These are phyloP conservation scores for Stagonosporopsis cucurbitacearum DNA, from an alignment of 2,329 filamentous ascomycete species.

Conservation along the genomic window DNA sequence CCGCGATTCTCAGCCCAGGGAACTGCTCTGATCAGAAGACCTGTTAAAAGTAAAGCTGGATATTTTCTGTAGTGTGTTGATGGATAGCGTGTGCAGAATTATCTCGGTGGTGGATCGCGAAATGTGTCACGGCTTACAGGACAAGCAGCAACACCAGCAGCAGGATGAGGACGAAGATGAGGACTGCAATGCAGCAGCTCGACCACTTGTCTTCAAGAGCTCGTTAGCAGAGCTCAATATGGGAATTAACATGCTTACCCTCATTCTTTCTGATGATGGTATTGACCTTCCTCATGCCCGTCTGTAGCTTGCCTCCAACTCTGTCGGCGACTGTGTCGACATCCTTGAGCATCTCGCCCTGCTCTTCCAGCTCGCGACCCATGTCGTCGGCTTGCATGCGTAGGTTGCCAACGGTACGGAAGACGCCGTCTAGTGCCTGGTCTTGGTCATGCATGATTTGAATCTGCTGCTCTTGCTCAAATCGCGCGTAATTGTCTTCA, in stretches of 20 bases:
- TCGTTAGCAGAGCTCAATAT: constrained; percentile 38
- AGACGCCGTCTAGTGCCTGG: constrained; percentile 88
- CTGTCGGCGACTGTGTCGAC: constrained; percentile 86
- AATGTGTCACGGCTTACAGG: constrained; percentile 53
- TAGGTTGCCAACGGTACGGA: constrained; percentile 89
- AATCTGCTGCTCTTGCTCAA: constrained; percentile 89
- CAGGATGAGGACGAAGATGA: constrained; percentile 88
- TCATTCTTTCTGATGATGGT: constrained; percentile 89
- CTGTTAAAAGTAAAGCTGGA: not conserved
- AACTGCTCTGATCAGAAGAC: not conserved
- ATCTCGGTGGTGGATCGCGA: not conserved
- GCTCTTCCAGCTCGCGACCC: constrained; percentile 95
- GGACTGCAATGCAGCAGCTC: constrained; percentile 86
- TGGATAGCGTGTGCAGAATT: not conserved
- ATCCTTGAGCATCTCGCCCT: constrained; percentile 84
- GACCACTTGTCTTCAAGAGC: constrained; percentile 64
- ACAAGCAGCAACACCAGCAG: constrained; percentile 78
- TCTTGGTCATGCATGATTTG: constrained; percentile 96
- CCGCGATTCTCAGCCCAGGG: not conserved
- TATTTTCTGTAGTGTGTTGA: not conserved
- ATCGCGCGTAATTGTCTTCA: constrained; percentile 73
- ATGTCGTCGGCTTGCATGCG: constrained; percentile 91
- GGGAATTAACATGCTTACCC: constrained; percentile 58
- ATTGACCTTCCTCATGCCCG: constrained; percentile 83
- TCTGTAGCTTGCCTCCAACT: constrained; percentile 83